Evolutionary conservation across 352 stramenopile species (phyloP).

Genomic region (Halophytophthora polymorphica): DNA sequence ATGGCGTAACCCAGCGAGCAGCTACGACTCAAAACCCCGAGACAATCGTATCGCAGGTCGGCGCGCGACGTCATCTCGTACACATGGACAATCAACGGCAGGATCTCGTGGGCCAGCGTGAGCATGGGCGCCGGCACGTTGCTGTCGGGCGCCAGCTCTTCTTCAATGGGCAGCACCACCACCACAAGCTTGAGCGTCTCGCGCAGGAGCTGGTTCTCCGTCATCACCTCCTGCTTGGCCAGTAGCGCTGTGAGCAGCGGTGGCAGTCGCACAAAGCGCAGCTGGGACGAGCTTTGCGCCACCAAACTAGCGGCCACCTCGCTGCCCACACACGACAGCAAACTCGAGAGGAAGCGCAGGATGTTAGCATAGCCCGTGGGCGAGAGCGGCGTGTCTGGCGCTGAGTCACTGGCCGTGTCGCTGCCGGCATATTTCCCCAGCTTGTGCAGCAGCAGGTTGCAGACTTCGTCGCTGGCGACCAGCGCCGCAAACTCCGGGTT

Average conservation of each 20-base stretch:
- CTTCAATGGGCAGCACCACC: constrained; percentile 37
- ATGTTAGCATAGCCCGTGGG: constrained; percentile 36
- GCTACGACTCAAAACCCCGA: constrained; percentile 48
- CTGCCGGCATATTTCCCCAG: constrained; percentile 26
- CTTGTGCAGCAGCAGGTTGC: constrained; percentile 28
- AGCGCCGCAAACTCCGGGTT: constrained; percentile 32
- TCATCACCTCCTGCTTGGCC: constrained; percentile 32
- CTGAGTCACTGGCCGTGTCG: not conserved
- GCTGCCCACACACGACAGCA: constrained; percentile 27
- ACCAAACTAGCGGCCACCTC: constrained; percentile 12
- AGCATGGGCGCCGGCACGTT: constrained; percentile 21
- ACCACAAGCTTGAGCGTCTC: constrained; percentile 61
- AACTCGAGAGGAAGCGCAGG: constrained; percentile 39
- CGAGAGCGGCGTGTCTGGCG: constrained; percentile 23
- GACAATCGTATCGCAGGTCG: constrained; percentile 52
- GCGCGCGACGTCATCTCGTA: constrained; percentile 50
- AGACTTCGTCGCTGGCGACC: constrained; percentile 43
- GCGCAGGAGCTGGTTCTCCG: constrained; percentile 43
- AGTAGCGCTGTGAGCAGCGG: constrained; percentile 44
- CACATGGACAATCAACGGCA: constrained; percentile 47
- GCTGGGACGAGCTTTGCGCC: constrained; percentile 14
- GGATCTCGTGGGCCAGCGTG: constrained; percentile 37
- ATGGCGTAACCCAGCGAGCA: constrained; percentile 38
- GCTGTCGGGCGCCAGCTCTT: constrained; percentile 24
- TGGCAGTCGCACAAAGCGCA: constrained; percentile 44